Evolutionary conservation across 257 asterid species (phyloP).

Genomic region (Sherardia arvensis): DNA sequence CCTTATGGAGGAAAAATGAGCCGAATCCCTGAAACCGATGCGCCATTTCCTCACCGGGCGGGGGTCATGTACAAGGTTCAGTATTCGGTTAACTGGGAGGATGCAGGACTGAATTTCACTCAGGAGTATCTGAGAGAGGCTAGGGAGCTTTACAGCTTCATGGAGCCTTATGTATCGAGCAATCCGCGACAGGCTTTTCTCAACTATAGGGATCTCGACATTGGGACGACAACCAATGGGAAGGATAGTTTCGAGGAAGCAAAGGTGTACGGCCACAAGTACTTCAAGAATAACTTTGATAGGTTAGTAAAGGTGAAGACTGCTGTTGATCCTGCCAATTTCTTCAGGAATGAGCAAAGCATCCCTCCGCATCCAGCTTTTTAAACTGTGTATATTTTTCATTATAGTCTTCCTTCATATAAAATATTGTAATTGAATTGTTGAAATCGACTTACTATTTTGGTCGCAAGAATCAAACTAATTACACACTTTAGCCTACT

Average conservation of each 20-base stretch:
- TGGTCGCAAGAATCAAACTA: no score
- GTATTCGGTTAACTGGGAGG: constrained; percentile 21
- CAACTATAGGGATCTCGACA: constrained; percentile 38
- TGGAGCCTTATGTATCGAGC: constrained; percentile 27
- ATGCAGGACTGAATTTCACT: background rate
- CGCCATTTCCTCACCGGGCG: constrained; percentile 32
- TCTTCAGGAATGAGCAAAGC: constrained; percentile 34
- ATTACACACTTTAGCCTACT: no score
- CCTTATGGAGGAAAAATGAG: constrained; percentile 33
- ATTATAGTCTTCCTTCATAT: no score
- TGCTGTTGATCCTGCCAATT: constrained; percentile 15
- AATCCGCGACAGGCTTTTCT: constrained; percentile 37
- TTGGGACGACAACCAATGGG: constrained; percentile 18
- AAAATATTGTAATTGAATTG: no score
- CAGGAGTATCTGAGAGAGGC: constrained; percentile 2
- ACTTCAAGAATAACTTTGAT: constrained; percentile 25
- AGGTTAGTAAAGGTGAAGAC: constrained; percentile 25
- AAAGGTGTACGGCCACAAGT: constrained; percentile 18
- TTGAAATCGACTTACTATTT: no score
- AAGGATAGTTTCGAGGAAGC: constrained; percentile 12
- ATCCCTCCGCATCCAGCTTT: no score
- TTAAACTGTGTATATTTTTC: no score
- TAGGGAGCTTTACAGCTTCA: constrained; percentile 18
- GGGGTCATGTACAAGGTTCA: constrained; percentile 23
- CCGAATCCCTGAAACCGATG: constrained; percentile 12